Evolutionary conservation across 2,329 filamentous ascomycete genomes (phyloP), one percentile per base, ranked within the genome.

Genomic region (Ilyonectria mors-panacis): DNA sequence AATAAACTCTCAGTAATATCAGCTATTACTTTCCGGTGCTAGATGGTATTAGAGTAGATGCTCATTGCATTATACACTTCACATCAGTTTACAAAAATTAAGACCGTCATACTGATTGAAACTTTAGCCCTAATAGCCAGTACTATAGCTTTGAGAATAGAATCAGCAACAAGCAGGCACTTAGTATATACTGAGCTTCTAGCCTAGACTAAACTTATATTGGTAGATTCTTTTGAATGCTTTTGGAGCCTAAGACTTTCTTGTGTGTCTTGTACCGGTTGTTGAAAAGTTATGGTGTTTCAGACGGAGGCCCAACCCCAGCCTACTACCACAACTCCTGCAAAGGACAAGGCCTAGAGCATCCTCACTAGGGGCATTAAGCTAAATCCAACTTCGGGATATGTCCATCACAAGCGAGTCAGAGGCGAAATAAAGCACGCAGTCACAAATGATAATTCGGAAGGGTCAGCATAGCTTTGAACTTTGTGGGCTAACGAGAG

Each of bases 211-310:
- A 54, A 54, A 39, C 51, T 54, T 39, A 35, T 19, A 54, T 19
- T 39, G 10, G 33, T 39, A 54, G 51, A 54, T 54, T 54, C 51
- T 54, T 54, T 54, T 13, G 19, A 54, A 54, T 39, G 9, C n/a
- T 21, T 54, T 54, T 54, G 10, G 51, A 54, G 51, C 51, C 51
- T 6, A 54, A 2, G 19, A 39, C 33, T 21, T 54, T 39, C n/a
- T 54, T 10, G 10, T 54, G 3, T 54, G 33, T 19, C 51, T 54
- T 39, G n/a, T 54, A 54, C 30, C 19, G 10, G 33, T 54, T 4
- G n/a, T 54, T 54, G 19, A 26, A 26, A 39, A 21, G 51, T 17
- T 37, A 54, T 48, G 6, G 45, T 39, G 51, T 39, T 54, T 54
- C 13, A 54, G 33, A 54, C 51, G 33, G 33, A 33, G 23, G 51